Evolutionary conservation across 1,139 yeast genomes (phyloP), one percentile per base, ranked within the genome.

Genomic region (Meyerozyma smithsonii): DNA sequence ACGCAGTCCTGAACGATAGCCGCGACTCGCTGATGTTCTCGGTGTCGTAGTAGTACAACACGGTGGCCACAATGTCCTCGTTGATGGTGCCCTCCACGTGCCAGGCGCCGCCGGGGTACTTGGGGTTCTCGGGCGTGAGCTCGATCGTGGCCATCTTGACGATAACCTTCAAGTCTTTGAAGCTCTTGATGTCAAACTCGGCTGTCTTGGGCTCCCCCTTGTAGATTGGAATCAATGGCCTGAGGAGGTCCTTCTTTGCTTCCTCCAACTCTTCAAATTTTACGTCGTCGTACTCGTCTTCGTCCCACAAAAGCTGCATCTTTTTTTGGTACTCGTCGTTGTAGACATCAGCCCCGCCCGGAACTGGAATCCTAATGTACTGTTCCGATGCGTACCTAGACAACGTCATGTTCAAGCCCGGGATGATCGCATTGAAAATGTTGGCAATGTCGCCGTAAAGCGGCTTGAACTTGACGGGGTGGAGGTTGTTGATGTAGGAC

Each of bases 61-160:
- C 55, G 1, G 74, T 68, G 2, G 72, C 73, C 2, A 70, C 62
- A 36, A 71, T 70, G 45, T 66, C 67, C 49, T 71, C 77, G 43
- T 64, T 64, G 34, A 61, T 56, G 3, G 66, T 58, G 1, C 75
- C 77, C 47, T 71, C 77, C 0, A 69, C 61, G 41, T 71, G 76
- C 76, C 76, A 70, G 3, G 68, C 46, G 0, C 76, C 75, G 5
- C 76, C 76, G 1, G 48, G 39, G 39, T 70, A 71, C 3, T 35
- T 41, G 8, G 74, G 71, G 15, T 59, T 59, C 34, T 67, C 70
- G 0, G 76, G 74, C 3, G 72, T 67, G 38, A 69, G 55, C 38
- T 65, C 67, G 40, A 71, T 71, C 44, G 66, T 62, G 18, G 74
- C 72, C 43, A 69, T 40, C 46, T 69, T 69, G 12, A 62, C 68